A percentile compares a stretch with the other conserved stretches of the same genome.
phyloP scores from a whole-genome alignment of 1,284 basidiomycete genomes.

The Cystobasidium sp. region DNA sequence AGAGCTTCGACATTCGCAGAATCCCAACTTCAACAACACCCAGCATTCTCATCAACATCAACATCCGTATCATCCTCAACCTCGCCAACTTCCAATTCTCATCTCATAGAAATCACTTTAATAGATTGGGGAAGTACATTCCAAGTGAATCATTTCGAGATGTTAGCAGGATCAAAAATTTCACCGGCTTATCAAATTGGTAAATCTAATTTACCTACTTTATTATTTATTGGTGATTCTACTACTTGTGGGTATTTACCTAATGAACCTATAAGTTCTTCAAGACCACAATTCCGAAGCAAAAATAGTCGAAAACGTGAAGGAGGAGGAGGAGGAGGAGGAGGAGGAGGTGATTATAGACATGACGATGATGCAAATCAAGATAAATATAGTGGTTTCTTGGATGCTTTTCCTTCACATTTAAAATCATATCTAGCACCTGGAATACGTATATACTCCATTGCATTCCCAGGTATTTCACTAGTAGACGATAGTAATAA shows the following conservation, averaged over 20 bases:
- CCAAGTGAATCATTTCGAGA: conserved; percentile 27
- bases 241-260: conserved; percentile 21
- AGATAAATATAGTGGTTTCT: conserved; percentile 21
- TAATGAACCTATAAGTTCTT: too few relatives aligned
- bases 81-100: not conserved
- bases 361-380: not conserved
- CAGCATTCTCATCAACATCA: not conserved
- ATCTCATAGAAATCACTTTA: conserved; percentile 35
- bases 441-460: conserved; percentile 20
- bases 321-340: too few relatives aligned
- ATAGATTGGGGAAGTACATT: conserved; percentile 40
- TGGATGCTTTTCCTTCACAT: conserved; percentile 33
- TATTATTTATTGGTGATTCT: conserved; percentile 39
- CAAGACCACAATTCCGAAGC: too few relatives aligned
- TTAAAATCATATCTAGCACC: conserved; percentile 8
- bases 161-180: conserved; percentile 12
- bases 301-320: too few relatives aligned
- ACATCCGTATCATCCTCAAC: not conserved
- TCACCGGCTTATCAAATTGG: conserved; percentile 23
- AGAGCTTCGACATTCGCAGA: conserved; percentile 3
- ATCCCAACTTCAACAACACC: not conserved
- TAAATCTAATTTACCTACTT: conserved; percentile 17
- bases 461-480: conserved; percentile 33
- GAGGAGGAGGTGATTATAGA: not conserved
- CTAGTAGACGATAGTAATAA: conserved; percentile 16